A percentile compares a stretch with the other conserved stretches of the same genome.
Conservation (phyloP, 1,284 basidiomycete genomes). For the Pseudozyma thailandica region DNA sequence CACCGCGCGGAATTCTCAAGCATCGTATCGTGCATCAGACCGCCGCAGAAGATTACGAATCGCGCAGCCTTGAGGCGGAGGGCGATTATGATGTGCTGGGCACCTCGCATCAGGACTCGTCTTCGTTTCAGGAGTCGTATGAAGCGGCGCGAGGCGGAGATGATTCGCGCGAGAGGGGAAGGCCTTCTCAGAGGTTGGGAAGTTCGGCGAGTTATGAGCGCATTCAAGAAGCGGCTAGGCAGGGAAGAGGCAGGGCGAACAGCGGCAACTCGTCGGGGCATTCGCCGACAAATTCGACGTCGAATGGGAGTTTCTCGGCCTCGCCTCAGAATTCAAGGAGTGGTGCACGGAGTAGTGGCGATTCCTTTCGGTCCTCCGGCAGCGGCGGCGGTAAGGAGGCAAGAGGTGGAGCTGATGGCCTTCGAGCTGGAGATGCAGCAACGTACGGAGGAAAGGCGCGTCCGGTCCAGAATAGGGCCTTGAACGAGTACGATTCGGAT, state of each 20-base stretch:
- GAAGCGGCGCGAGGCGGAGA: slow-evolving; percentile 29
- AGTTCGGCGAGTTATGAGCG: slow-evolving; percentile 61
- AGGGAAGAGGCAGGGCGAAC: slow-evolving; percentile 37
- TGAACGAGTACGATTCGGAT: slow-evolving; percentile 47
- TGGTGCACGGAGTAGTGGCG: slow-evolving; percentile 31
- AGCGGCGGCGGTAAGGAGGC: slow-evolving; percentile 31
- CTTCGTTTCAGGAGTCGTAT: slow-evolving; percentile 36
- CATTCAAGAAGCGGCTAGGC: slow-evolving; percentile 54
- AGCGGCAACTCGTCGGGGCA: slow-evolving; percentile 39
- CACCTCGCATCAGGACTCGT: slow-evolving; percentile 38
- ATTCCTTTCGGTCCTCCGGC: slow-evolving; percentile 47
- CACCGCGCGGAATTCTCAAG: slow-evolving; percentile 56
- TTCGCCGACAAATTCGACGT: slow-evolving; percentile 40
- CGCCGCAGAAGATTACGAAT: slow-evolving; percentile 34
- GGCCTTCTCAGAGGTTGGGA: slow-evolving; percentile 54
- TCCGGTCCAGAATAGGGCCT: slow-evolving; percentile 44
- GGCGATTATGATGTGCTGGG: slow-evolving; percentile 42
- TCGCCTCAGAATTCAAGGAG: slow-evolving; percentile 36
- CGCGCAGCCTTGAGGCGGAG: slow-evolving; percentile 34
- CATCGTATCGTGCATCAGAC: slow-evolving; percentile 42
- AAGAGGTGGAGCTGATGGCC: slow-evolving; percentile 45
- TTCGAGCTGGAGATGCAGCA: slow-evolving; percentile 49
- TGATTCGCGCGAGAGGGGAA: slow-evolving; percentile 47
- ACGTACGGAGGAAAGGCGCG: slow-evolving; percentile 48
- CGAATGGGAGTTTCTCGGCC: slow-evolving; percentile 37